phyloP scores from a whole-genome alignment of 345 rosid genomes.

The Aquilaria yunnanensis region DNA sequence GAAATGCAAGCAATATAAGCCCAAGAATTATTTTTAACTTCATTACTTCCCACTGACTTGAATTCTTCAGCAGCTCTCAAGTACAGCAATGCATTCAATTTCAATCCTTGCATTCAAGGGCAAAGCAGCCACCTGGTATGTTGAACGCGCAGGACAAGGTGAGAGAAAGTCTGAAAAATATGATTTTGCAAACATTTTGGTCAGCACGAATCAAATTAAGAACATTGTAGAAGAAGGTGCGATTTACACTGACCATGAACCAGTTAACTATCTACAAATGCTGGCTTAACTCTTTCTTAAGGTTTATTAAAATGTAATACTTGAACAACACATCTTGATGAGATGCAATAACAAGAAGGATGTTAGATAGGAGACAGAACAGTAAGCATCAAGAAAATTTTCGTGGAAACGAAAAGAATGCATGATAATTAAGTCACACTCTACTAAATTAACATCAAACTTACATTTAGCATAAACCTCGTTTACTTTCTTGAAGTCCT shows the following conservation, averaged over 20 bases:
- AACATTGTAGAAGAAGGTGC: neutral
- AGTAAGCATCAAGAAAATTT: neutral
- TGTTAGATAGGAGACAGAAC: neutral
- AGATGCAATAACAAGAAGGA: neutral
- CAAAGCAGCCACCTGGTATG: constrained; percentile 93
- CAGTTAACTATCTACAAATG: neutral
- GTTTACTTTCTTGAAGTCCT: constrained; percentile 90
- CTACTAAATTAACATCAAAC: constrained; percentile 17
- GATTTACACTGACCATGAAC: neutral
- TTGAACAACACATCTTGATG: too few relatives aligned
- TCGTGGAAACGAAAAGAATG: neutral
- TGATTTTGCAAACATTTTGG: neutral
- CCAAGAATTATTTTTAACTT: too few relatives aligned
- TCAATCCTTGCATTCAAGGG: constrained; percentile 85
- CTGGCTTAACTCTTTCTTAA: neutral
- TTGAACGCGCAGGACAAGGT: constrained; percentile 83
- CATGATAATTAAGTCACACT: too few relatives aligned
- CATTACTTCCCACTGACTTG: neutral
- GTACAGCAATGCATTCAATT: constrained; percentile 89
- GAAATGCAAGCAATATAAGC: too few relatives aligned
- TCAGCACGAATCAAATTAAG: neutral
- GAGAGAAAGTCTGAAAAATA: constrained; percentile 72
- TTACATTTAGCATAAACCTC: constrained; percentile 93
- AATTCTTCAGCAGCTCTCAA: constrained; percentile 11
- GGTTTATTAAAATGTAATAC: neutral